Evolutionary conservation across 495 filamentous ascomycete genomes (phyloP).

Genomic region (Penicillium alfredii): DNA sequence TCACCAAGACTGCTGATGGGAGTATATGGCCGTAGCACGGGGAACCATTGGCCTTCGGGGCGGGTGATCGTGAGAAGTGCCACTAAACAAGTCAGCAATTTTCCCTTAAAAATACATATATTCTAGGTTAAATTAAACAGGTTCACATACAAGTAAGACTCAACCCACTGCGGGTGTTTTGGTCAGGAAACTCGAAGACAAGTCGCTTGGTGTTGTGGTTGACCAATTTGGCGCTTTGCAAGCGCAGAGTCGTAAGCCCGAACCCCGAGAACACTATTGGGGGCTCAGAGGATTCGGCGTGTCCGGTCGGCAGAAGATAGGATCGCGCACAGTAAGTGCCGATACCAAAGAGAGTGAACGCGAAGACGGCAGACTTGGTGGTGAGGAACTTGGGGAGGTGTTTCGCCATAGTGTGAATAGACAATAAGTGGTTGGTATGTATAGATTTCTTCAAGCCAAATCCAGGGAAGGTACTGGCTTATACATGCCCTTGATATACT

Average conservation of each 20-base stretch:
- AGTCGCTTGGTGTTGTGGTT: slow-evolving; percentile 63
- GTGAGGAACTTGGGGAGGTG: slow-evolving; percentile 1
- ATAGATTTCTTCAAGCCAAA: not conserved
- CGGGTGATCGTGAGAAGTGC: slow-evolving; percentile 50
- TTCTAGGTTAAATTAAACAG: too few relatives aligned
- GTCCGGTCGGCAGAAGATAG: slow-evolving; percentile 7
- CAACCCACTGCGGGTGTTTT: slow-evolving; percentile 45
- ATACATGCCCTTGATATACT: too few relatives aligned
- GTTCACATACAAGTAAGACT: slow-evolving; percentile 43
- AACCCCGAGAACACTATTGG: slow-evolving; percentile 18
- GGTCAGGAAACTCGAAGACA: slow-evolving; percentile 54
- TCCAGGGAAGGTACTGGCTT: too few relatives aligned
- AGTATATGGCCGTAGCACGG: slow-evolving; percentile 54
- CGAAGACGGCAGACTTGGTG: slow-evolving; percentile 1
- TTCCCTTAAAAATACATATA: not conserved
- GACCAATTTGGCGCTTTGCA: slow-evolving; percentile 47
- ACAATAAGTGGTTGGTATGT: not conserved
- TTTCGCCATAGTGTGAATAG: slow-evolving; percentile 1
- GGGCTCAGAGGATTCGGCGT: slow-evolving; percentile 21
- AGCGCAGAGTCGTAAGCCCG: slow-evolving; percentile 21
- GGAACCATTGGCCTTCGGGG: slow-evolving; percentile 46
- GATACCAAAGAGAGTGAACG: slow-evolving; percentile 9
- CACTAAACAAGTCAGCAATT: slow-evolving; percentile 25
- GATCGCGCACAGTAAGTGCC: slow-evolving; percentile 19
- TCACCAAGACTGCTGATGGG: slow-evolving; percentile 51